Percentiles rank a stretch among this genome's conserved stretches.
phyloP scores from a whole-genome alignment of 495 filamentous ascomycete genomes.

The Tuber brumale region DNA sequence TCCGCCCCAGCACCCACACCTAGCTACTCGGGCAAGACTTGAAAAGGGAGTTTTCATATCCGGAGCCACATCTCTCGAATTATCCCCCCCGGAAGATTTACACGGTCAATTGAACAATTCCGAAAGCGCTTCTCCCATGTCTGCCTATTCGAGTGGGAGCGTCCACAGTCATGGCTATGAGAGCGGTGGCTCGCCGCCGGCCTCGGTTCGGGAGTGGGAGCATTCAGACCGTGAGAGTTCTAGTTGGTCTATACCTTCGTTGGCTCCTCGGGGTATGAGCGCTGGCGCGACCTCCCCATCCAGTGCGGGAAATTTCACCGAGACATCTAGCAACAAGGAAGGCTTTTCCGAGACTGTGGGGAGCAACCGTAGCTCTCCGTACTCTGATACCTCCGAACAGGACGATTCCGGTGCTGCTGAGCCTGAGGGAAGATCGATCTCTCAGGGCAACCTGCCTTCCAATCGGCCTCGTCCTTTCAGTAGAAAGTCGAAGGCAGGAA shows the following conservation, averaged over 20 bases:
- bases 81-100: constrained; percentile 8
- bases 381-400: background rate
- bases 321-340: constrained; percentile 24
- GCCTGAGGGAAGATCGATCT: background rate
- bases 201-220: constrained; percentile 7
- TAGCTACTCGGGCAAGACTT: constrained; percentile 11
- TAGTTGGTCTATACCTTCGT: background rate
- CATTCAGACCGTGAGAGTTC: background rate
- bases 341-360: constrained; percentile 20
- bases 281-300: constrained; percentile 19
- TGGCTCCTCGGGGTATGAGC: background rate
- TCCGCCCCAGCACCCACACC: constrained; percentile 15
- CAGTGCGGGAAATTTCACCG: constrained; percentile 28
- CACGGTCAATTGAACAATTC: constrained; percentile 25
- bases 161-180: constrained; percentile 18
- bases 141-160: constrained; percentile 13
- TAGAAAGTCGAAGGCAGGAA: constrained; percentile 38
- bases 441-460: background rate
- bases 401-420: background rate
- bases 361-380: constrained; percentile 10
- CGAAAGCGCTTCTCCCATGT: constrained; percentile 14
- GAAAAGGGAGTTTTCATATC: constrained; percentile 20
- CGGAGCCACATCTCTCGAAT: constrained; percentile 16
- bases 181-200: constrained; percentile 12
- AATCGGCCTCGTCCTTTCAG: constrained; percentile 27